Percentiles rank a stretch among this genome's conserved stretches.
These are phyloP conservation scores for Salvia rosmarinus DNA, from an alignment of 257 asterid species.

Conservation along the genomic window DNA sequence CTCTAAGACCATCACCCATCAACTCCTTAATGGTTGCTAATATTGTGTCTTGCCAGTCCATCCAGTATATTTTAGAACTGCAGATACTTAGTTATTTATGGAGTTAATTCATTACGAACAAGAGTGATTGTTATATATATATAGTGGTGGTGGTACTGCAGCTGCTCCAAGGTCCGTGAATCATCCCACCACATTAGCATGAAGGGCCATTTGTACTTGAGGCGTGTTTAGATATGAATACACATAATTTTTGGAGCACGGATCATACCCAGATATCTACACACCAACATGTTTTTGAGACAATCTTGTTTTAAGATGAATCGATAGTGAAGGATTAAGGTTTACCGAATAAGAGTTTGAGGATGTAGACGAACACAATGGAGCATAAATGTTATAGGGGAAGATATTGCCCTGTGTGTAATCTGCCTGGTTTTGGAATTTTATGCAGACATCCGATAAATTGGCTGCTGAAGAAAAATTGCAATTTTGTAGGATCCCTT, in stretches of 20 bases:
- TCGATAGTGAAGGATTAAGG: not conserved
- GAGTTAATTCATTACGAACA: not conserved
- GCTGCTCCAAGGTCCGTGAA: constrained; percentile 35
- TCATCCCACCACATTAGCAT: constrained; percentile 46
- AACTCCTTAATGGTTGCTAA: constrained; percentile 45
- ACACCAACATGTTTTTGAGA: too few species aligned
- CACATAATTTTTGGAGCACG: constrained; percentile 45
- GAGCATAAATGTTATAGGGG: constrained; percentile 46
- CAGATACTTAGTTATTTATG: not conserved
- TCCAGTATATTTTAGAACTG: constrained; percentile 20
- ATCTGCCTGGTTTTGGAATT: not conserved
- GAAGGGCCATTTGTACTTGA: constrained; percentile 49
- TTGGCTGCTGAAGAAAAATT: constrained; percentile 36
- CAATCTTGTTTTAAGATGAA: too few species aligned
- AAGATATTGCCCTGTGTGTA: constrained; percentile 21
- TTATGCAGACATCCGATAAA: constrained; percentile 7
- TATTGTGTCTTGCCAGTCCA: constrained; percentile 39
- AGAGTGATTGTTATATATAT: too few species aligned
- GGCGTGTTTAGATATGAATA: constrained; percentile 42
- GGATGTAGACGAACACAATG: constrained; percentile 35
- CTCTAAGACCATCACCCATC: constrained; percentile 45
- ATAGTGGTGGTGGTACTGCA: too few species aligned
- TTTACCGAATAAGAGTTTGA: constrained; percentile 29
- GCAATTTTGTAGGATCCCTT: constrained; percentile 42
- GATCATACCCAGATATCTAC: constrained; percentile 48